Base-by-base conservation (phyloP, 2,329 filamentous ascomycete species). In the Pleurostoma richardsiae region DNA sequence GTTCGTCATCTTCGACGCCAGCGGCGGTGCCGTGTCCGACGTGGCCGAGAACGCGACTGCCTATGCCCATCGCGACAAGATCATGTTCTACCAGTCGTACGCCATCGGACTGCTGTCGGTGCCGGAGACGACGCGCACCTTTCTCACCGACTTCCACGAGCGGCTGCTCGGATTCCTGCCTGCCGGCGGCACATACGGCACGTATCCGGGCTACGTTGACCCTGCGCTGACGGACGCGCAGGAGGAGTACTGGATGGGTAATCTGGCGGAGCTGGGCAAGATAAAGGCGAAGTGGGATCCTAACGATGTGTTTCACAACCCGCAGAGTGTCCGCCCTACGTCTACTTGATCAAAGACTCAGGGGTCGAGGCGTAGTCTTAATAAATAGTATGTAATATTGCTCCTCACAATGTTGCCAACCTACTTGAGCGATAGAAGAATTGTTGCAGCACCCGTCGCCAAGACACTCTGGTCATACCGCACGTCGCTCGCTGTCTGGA, bases 161-260 rank as follows among this genome's bases (percentile, higher is more conserved):
- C 29, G 69, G 30, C 39, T 66, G 10, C 47, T 80, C 36, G 57
- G 59, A 33, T 55, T 55, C 4, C 60, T 67, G 4, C 65, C 68
- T 8, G 59, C 66, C 2, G 59, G 64, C 3, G 66, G 65, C 0
- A 44, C 48, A 30, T 61, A 70, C 41, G 76, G 74, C 8, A 76
- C 79, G 1, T 86, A 86, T 59, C 74, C 82, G 0, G 82, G 82
- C 3, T 86, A 85, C 52, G 74, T 86, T 3, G 81, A 85, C 56
- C 72, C 72, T 2, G 60, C 60, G 4, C 56, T 83, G 31, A 48
- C 59, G n/a, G 59, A 70, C 36, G 68, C 71, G 6, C 76, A 80
- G 54, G 53, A 64, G 45, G 67, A 70, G 6, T 83, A 83, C 56
- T 84, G 79, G 78, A 73, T 74, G 0, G 54, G 66, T 1, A 80